Evolutionary conservation across 2,329 filamentous ascomycete genomes (phyloP).

Genomic region (Botrytis porri): DNA sequence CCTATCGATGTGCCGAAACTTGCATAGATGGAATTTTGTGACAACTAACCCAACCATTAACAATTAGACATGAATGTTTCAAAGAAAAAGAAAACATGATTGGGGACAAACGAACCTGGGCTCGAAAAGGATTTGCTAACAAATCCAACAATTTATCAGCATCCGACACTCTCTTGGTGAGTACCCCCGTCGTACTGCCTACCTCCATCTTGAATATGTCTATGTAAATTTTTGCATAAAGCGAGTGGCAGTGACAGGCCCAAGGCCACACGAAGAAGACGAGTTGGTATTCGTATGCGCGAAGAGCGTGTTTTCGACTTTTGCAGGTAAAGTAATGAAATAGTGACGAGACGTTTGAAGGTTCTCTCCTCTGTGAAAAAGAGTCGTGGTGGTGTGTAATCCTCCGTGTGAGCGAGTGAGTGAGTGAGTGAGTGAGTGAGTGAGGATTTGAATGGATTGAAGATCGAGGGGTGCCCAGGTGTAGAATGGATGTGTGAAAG

Average conservation of each 20-base stretch:
- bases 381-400: background rate
- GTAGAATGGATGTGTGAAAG: background rate
- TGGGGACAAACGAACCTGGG: slow-evolving; percentile 26
- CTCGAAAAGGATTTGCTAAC: slow-evolving; percentile 34
- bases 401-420: background rate
- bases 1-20: slow-evolving; percentile 78
- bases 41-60: slow-evolving; percentile 27
- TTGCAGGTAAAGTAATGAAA: background rate
- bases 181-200: slow-evolving; percentile 20
- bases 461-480: background rate
- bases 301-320: background rate
- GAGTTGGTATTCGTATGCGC: slow-evolving; percentile 4
- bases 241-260: slow-evolving; percentile 36
- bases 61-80: slow-evolving; percentile 21
- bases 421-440: background rate
- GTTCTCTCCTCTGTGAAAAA: background rate
- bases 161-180: slow-evolving; percentile 26
- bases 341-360: background rate
- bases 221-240: slow-evolving; percentile 19
- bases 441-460: background rate
- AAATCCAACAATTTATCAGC: slow-evolving; percentile 34
- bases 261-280: slow-evolving; percentile 29
- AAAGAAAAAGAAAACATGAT: background rate
- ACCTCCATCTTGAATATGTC: slow-evolving; percentile 25
- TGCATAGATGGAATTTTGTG: slow-evolving; percentile 64